A percentile compares a stretch with the other conserved stretches of the same genome.
phyloP scores from a whole-genome alignment of 1,284 basidiomycete genomes.

The Papiliotrema laurentii region DNA sequence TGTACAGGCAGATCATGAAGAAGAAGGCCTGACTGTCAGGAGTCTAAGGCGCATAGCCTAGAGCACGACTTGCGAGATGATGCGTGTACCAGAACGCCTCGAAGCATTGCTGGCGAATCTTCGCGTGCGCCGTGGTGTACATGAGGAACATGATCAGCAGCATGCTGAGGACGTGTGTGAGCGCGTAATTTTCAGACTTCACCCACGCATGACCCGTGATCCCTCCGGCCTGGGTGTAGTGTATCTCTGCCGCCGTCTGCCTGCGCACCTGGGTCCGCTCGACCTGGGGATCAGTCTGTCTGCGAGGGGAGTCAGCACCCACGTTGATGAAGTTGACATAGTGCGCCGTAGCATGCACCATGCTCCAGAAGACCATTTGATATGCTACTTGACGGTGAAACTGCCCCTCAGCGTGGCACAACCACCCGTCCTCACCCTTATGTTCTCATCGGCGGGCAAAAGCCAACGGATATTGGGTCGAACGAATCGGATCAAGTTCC shows the following conservation, averaged over 20 bases:
- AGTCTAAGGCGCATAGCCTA: not conserved
- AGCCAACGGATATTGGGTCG: slow-evolving; percentile 70
- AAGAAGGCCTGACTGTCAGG: slow-evolving; percentile 60
- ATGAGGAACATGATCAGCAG: slow-evolving; percentile 63
- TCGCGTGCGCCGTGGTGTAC: slow-evolving; percentile 75
- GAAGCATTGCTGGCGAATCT: slow-evolving; percentile 77
- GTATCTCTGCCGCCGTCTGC: slow-evolving; percentile 68
- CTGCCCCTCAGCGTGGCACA: slow-evolving; percentile 36
- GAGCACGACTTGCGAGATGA: slow-evolving; percentile 11
- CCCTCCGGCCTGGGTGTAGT: slow-evolving; percentile 77
- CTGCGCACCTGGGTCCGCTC: slow-evolving; percentile 58
- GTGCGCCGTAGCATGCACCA: slow-evolving; percentile 79
- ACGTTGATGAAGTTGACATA: slow-evolving; percentile 89
- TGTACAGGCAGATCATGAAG: slow-evolving; percentile 76
- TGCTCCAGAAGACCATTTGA: slow-evolving; percentile 59
- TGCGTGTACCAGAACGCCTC: slow-evolving; percentile 73
- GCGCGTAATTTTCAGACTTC: not conserved
- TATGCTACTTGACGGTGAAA: slow-evolving; percentile 88
- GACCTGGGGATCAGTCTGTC: slow-evolving; percentile 1
- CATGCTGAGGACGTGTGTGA: slow-evolving; percentile 51
- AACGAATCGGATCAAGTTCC: slow-evolving; percentile 73
- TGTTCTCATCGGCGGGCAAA: slow-evolving; percentile 82
- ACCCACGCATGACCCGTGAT: slow-evolving; percentile 72
- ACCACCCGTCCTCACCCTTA: slow-evolving; percentile 52
- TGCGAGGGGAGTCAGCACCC: slow-evolving; percentile 10